A percentile compares a stretch with the other conserved stretches of the same genome.
phyloP scores from a whole-genome alignment of 2,329 filamentous ascomycete genomes.

The Aaosphaeria pasadenensis region DNA sequence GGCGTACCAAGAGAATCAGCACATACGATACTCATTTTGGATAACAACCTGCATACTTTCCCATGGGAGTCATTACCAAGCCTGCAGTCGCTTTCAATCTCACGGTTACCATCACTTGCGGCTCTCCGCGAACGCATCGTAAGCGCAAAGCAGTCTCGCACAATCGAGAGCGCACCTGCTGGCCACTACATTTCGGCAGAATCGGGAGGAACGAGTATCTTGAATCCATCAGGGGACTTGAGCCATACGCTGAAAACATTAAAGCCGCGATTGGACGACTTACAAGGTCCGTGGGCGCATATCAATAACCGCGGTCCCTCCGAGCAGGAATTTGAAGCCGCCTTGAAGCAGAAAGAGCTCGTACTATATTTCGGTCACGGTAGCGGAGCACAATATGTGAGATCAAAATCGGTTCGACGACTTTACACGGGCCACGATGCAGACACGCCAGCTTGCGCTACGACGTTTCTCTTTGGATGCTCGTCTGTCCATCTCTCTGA shows the following conservation, averaged over 20 bases:
- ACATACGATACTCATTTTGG: slow-evolving; percentile 86
- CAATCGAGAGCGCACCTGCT: slow-evolving; percentile 11
- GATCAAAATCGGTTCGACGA: slow-evolving; percentile 75
- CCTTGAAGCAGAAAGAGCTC: slow-evolving; percentile 65
- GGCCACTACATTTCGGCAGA: slow-evolving; percentile 49
- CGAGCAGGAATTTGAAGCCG: slow-evolving; percentile 72
- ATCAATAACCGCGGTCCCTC: slow-evolving; percentile 68
- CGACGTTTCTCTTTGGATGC: slow-evolving; percentile 90
- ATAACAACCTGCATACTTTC: slow-evolving; percentile 86
- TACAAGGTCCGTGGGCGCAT: slow-evolving; percentile 58
- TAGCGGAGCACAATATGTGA: slow-evolving; percentile 90
- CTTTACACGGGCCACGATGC: slow-evolving; percentile 54
- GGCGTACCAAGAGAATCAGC: slow-evolving; percentile 23
- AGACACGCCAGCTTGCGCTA: slow-evolving; percentile 57
- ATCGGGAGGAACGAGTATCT: slow-evolving; percentile 68
- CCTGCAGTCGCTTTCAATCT: slow-evolving; percentile 74
- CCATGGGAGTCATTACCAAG: slow-evolving; percentile 96
- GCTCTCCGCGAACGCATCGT: slow-evolving; percentile 75
- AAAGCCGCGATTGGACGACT: slow-evolving; percentile 57
- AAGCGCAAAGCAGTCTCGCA: slow-evolving; percentile 41
- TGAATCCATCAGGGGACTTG: slow-evolving; percentile 87
- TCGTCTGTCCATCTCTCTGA: slow-evolving; percentile 79
- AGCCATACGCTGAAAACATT: slow-evolving; percentile 76
- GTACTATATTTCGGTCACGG: slow-evolving; percentile 96
- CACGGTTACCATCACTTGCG: slow-evolving; percentile 81